Evolutionary conservation across 148 eudicot species (phyloP), one percentile per base, ranked within the genome.

Genomic region (Rhododendron henanense): DNA sequence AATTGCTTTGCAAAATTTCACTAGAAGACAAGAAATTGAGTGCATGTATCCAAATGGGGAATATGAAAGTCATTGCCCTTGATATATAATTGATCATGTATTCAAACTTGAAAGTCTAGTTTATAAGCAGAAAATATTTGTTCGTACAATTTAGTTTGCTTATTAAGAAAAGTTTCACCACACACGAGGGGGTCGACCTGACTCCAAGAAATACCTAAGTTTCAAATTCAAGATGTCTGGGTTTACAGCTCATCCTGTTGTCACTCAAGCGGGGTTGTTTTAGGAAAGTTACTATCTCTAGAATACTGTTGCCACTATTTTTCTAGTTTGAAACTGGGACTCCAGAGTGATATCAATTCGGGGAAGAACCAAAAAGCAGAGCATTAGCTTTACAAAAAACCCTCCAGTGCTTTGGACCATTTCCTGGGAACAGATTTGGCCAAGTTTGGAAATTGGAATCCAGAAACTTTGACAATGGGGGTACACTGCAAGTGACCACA

Each of bases 361-460:
- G 78, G 21, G 37, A 84, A 84, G 47, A 74, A 65, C 71, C 86
- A 77, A 75, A 71, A 39, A 76, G 41, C 14, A 33, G 37, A 84
- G 77, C 81, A 35, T 51, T 47, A 73, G 85, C 50, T 83, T 83
- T 5, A 10, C 10, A 37, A 28, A 6, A 41, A 65, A 41, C 0
- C 6, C 45, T 35, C 55, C 16, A 53, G 21, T 41, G 33, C 76
- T 35, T 51, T 78, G 74, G 86, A 78, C 86, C 82, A 77, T 75
- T 53, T 3, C 16, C 3, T 59, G 13, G 37, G 18, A 77, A 50
- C n/a, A 67, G 81, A 13, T 85, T 85, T 78, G 41, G 28, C 74
- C 57, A n/a, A 37, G 41, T 85, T 85, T 57, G 81, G 82, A 78
- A 85, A 78, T 25, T 85, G 75, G 87, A 85, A 85, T 85, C 87